phyloP scores from a whole-genome alignment of 2,329 filamentous ascomycete species.

The Trichoderma atrobrunneum region DNA sequence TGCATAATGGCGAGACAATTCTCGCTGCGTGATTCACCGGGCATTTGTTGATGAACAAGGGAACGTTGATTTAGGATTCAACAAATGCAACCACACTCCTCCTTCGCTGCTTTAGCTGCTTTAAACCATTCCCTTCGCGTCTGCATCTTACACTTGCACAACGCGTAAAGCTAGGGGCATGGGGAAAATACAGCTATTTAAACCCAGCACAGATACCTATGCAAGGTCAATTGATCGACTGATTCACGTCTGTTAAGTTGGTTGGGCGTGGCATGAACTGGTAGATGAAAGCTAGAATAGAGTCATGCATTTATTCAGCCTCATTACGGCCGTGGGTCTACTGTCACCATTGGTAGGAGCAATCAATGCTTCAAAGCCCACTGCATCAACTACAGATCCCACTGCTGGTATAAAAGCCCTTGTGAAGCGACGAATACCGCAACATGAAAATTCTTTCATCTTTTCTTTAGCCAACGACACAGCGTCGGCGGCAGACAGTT shows the following conservation, averaged over 20 bases:
- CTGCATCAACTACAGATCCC: background rate
- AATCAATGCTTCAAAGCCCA: background rate
- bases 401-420: constrained; percentile 18
- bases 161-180: background rate
- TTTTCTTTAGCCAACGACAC: background rate
- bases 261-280: background rate
- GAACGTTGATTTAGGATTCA: background rate
- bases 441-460: constrained; percentile 19
- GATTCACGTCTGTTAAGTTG: background rate
- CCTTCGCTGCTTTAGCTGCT: background rate
- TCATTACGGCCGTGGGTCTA: background rate
- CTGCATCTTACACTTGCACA: background rate
- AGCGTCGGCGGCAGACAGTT: constrained; percentile 6
- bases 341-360: background rate
- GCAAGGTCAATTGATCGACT: background rate
- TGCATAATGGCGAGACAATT: background rate
- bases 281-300: background rate
- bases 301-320: background rate
- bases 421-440: constrained; percentile 20
- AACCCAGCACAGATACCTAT: no score
- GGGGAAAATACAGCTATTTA: no score
- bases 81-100: background rate
- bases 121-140: background rate
- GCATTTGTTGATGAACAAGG: background rate
- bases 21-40: background rate